Evolutionary conservation across 2,329 filamentous ascomycete genomes (phyloP).

Genomic region (Ophiocordyceps camponoti-rufipedis): DNA sequence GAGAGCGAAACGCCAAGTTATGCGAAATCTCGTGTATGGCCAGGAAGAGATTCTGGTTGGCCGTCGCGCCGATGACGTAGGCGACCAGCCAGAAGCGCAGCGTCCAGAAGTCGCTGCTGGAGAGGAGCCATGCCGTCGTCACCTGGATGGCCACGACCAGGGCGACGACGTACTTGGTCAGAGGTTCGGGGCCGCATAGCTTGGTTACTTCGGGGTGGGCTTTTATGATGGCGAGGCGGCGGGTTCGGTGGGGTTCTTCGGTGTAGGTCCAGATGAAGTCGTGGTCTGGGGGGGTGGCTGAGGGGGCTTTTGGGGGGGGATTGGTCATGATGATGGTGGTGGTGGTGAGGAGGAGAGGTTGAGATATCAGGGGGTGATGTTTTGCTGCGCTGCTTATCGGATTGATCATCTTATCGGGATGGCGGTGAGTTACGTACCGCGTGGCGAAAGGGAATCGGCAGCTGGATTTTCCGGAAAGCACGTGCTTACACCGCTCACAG

Average conservation of each 20-base stretch:
- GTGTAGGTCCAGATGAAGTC: constrained; percentile 98
- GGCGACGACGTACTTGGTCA: constrained; percentile 85
- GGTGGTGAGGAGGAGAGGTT: constrained; percentile 1
- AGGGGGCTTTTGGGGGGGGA: constrained; percentile 1
- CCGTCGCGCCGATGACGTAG: constrained; percentile 82
- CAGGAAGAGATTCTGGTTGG: constrained; percentile 96
- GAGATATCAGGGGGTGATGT: neutral
- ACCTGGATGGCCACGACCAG: constrained; percentile 73
- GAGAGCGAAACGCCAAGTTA: constrained; percentile 79
- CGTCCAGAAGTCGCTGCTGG: constrained; percentile 61
- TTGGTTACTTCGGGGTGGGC: constrained; percentile 96
- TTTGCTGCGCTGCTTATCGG: no score
- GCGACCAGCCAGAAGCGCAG: constrained; percentile 72
- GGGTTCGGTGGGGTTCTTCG: constrained; percentile 86
- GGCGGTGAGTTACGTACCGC: neutral
- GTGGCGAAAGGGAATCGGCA: no score
- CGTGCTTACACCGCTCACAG: no score
- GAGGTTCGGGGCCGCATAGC: constrained; percentile 85
- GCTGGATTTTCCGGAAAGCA: no score
- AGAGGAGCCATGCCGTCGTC: constrained; percentile 56
- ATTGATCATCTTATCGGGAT: no score
- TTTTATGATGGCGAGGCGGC: constrained; percentile 89
- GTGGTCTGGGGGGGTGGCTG: constrained; percentile 12
- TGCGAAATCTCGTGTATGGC: constrained; percentile 98
- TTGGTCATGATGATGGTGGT: no score